Conservation (phyloP, 441 rosid species). For the Sinapis alba region DNA sequence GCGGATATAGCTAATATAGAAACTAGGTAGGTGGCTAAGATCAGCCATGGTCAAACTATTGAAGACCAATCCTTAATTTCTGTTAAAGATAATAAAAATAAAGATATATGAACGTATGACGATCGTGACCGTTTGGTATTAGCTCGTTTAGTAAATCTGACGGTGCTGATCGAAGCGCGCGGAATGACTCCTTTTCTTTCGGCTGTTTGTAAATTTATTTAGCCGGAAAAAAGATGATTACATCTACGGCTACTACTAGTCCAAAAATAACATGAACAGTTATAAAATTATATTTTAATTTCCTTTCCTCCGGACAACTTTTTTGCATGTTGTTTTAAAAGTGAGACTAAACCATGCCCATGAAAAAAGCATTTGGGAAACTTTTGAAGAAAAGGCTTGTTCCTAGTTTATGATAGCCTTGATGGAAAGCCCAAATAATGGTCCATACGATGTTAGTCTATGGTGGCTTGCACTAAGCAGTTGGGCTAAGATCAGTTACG, state of each 20-base stretch:
- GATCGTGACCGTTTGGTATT: conserved; percentile 16
- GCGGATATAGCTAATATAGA: conserved; percentile 28
- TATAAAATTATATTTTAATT: too few species aligned
- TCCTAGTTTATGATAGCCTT: too few species aligned
- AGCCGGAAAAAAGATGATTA: not conserved
- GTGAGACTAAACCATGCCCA: too few species aligned
- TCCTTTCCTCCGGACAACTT: too few species aligned
- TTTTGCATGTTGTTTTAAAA: not conserved
- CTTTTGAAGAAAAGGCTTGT: too few species aligned
- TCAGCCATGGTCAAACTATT: conserved; percentile 21
- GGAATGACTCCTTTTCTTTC: conserved; percentile 16
- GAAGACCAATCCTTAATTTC: conserved; percentile 41
- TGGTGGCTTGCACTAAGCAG: too few species aligned
- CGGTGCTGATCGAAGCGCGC: conserved; percentile 38
- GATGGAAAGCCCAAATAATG: too few species aligned
- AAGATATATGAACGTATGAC: conserved; percentile 15
- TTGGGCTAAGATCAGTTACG: too few species aligned
- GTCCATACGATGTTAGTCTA: too few species aligned
- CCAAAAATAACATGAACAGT: not conserved
- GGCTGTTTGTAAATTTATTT: conserved; percentile 15
- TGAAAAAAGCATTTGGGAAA: too few species aligned
- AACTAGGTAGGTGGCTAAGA: conserved; percentile 14
- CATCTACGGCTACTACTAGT: not conserved
- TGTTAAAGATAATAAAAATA: not conserved
- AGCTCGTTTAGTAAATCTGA: conserved; percentile 26